Percentiles rank a stretch among this genome's conserved stretches.
Conservation (phyloP, 2,329 filamentous ascomycete genomes). For the Xylaria sp. region DNA sequence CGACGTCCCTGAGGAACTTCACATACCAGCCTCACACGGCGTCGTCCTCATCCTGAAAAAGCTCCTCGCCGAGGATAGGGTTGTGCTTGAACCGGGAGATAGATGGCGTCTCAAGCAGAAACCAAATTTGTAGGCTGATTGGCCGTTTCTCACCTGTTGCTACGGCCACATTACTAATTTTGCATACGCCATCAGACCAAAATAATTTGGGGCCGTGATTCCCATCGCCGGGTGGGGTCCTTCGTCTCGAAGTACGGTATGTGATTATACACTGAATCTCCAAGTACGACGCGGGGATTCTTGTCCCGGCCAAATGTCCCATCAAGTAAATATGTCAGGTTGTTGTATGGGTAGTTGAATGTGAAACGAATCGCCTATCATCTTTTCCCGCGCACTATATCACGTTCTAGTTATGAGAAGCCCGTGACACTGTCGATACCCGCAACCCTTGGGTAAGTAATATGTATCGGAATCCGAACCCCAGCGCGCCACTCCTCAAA, state of each 20-base stretch:
- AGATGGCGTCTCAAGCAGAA: constrained; percentile 52
- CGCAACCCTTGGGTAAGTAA: too few relatives aligned
- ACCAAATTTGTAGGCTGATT: constrained; percentile 47
- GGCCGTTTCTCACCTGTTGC: constrained; percentile 3
- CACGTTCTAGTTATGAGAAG: not conserved
- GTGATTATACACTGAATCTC: not conserved
- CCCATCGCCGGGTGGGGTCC: not conserved
- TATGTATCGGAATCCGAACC: not conserved
- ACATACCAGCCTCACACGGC: constrained; percentile 76
- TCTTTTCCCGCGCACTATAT: not conserved
- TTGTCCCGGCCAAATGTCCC: too few relatives aligned
- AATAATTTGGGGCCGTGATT: not conserved
- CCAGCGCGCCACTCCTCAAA: not conserved
- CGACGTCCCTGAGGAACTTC: constrained; percentile 76
- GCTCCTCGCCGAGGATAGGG: constrained; percentile 74
- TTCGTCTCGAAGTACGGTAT: not conserved
- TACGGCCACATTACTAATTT: constrained; percentile 11
- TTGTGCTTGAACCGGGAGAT: constrained; percentile 48
- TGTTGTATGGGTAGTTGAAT: too few relatives aligned
- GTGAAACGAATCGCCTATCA: not conserved
- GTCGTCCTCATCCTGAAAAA: constrained; percentile 81
- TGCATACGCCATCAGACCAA: constrained; percentile 6
- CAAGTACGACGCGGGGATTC: too few relatives aligned
- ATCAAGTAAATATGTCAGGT: too few relatives aligned
- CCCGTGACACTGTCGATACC: not conserved